phyloP scores from a whole-genome alignment of 805 yeast species.

The Nakazawaea pomicola region DNA sequence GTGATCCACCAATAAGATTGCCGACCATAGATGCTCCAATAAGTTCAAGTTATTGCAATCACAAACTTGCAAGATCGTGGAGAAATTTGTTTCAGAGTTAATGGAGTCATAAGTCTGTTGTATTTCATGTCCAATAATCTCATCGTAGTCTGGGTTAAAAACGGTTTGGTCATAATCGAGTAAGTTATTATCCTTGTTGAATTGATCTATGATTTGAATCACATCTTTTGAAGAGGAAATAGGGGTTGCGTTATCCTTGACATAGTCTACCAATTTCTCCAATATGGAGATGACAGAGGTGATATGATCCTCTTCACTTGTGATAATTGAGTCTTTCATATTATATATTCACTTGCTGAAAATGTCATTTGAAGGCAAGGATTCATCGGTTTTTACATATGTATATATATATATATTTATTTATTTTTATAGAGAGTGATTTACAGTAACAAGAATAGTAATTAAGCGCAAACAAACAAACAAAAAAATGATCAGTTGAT shows the following conservation, averaged over 20 bases:
- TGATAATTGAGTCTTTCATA: background rate
- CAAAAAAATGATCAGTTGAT: no score
- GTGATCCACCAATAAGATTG: conserved; percentile 19
- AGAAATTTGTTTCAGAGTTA: conserved; percentile 24
- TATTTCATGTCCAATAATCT: conserved; percentile 26
- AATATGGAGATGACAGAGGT: background rate
- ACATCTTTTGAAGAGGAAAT: background rate
- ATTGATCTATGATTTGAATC: background rate
- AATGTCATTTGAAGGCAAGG: background rate
- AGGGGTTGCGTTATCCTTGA: background rate
- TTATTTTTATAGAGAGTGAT: background rate
- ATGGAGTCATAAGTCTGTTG: conserved; percentile 23
- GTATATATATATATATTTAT: no score
- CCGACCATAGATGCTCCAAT: conserved; percentile 11
- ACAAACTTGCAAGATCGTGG: conserved; percentile 29
- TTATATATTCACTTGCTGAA: background rate
- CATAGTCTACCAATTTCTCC: background rate
- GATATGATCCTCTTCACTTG: background rate
- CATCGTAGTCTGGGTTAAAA: conserved; percentile 21
- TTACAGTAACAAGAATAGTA: no score
- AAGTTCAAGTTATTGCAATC: conserved; percentile 15
- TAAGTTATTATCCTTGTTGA: conserved; percentile 24
- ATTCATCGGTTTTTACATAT: background rate
- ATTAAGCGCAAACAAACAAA: no score
- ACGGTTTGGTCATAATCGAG: conserved; percentile 21